A percentile compares a stretch with the other conserved stretches of the same genome.
Conservation (phyloP, 2,329 filamentous ascomycete species). For the Colletotrichum spaethianum region DNA sequence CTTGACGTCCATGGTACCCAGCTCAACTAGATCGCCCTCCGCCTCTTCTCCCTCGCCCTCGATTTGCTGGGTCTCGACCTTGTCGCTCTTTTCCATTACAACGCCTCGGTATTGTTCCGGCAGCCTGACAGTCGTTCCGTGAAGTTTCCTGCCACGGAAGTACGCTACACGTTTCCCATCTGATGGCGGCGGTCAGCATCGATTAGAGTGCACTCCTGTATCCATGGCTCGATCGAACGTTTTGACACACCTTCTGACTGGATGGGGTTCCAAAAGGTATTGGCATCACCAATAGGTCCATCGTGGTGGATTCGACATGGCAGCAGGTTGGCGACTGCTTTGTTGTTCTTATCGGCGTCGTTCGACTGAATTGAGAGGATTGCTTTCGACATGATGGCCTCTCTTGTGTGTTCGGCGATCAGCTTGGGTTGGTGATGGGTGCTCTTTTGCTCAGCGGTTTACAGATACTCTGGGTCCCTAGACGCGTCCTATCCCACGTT, state of each 20-base stretch:
- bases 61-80: constrained; percentile 49
- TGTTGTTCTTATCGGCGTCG: constrained; percentile 44
- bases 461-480: background rate
- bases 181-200: constrained; percentile 47
- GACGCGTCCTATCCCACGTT: constrained; percentile 23
- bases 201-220: background rate
- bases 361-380: constrained; percentile 58
- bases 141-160: constrained; percentile 85
- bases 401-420: background rate
- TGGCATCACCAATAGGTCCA: constrained; percentile 75
- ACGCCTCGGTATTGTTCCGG: constrained; percentile 81
- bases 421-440: background rate
- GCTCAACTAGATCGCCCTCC: constrained; percentile 58
- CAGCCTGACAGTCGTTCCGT: constrained; percentile 75
- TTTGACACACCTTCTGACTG: constrained; percentile 58
- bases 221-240: background rate
- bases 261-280: constrained; percentile 79
- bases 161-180: constrained; percentile 72
- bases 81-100: constrained; percentile 64
- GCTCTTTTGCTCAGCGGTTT: background rate
- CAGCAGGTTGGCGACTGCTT: constrained; percentile 78
- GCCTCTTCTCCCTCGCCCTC: constrained; percentile 59
- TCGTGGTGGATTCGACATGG: constrained; percentile 86
- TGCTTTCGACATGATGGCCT: constrained; percentile 55
- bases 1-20: constrained; percentile 72